phyloP scores from a whole-genome alignment of 2,329 filamentous ascomycete species.

The Hypoxylon sp. region DNA sequence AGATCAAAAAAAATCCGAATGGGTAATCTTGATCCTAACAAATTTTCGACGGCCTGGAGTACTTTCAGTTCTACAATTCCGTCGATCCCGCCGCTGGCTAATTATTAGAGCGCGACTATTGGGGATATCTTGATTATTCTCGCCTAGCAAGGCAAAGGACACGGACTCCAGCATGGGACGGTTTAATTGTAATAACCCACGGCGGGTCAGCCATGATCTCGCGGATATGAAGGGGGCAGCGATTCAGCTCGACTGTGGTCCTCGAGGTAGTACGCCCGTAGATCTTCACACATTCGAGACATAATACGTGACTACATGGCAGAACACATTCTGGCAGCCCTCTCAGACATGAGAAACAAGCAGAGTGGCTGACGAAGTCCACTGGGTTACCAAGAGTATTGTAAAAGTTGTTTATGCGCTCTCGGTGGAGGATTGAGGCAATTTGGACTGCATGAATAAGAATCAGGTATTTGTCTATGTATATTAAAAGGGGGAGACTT shows the following conservation, averaged over 20 bases:
- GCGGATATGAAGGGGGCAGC: slow-evolving; percentile 51
- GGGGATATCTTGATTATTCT: background rate
- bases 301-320: slow-evolving; percentile 52
- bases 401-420: slow-evolving; percentile 50
- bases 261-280: slow-evolving; percentile 51
- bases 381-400: slow-evolving; percentile 46
- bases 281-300: slow-evolving; percentile 50
- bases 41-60: slow-evolving; percentile 49
- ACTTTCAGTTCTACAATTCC: slow-evolving; percentile 52
- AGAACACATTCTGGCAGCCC: slow-evolving; percentile 51
- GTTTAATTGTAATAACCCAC: slow-evolving; percentile 51
- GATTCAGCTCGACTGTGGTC: slow-evolving; percentile 51
- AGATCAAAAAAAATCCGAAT: slow-evolving; percentile 52
- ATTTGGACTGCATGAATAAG: slow-evolving; percentile 41
- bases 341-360: slow-evolving; percentile 52
- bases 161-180: slow-evolving; percentile 48
- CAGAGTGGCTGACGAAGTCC: slow-evolving; percentile 50
- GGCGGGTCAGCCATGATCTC: slow-evolving; percentile 50
- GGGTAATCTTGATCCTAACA: slow-evolving; percentile 49
- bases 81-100: slow-evolving; percentile 48
- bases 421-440: slow-evolving; percentile 49
- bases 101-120: slow-evolving; percentile 6
- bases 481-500: background rate
- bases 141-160: slow-evolving; percentile 52
- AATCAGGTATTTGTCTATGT: slow-evolving; percentile 1